A percentile compares a stretch with the other conserved stretches of the same genome.
Evolutionary conservation across 2,329 filamentous ascomycete genomes (phyloP).

Genomic region (Epichloe bromicola): DNA sequence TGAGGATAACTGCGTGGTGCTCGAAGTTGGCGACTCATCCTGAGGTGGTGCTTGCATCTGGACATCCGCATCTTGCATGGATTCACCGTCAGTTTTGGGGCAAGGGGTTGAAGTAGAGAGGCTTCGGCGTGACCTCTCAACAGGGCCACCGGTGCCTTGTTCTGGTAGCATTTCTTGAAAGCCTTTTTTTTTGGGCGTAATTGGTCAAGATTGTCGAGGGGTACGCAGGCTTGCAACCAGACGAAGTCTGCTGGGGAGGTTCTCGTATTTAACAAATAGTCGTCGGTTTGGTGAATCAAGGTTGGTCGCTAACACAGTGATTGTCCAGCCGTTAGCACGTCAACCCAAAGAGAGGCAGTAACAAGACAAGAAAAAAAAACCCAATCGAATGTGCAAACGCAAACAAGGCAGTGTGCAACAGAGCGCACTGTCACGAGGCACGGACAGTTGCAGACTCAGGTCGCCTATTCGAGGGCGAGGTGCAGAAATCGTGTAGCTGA

Average conservation of each 20-base stretch:
- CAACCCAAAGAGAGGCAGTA: background rate
- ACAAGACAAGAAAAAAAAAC: background rate
- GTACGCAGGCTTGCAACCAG: background rate
- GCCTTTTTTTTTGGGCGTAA: background rate
- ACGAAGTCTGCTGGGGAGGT: background rate
- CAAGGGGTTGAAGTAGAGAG: slow-evolving; percentile 27
- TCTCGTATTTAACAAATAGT: background rate
- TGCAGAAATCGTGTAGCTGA: slow-evolving; percentile 5
- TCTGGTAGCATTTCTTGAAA: slow-evolving; percentile 26
- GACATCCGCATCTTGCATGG: slow-evolving; percentile 29
- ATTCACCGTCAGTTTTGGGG: slow-evolving; percentile 30
- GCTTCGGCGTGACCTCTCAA: slow-evolving; percentile 22
- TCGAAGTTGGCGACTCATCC: slow-evolving; percentile 20
- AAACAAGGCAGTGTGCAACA: slow-evolving; percentile 6
- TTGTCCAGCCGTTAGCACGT: background rate
- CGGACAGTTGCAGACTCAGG: slow-evolving; percentile 15
- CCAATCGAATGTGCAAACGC: slow-evolving; percentile 1
- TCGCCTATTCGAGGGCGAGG: slow-evolving; percentile 8
- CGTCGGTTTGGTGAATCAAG: background rate
- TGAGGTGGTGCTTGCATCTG: slow-evolving; percentile 21
- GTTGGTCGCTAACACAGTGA: background rate
- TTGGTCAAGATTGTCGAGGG: background rate
- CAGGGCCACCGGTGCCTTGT: slow-evolving; percentile 31
- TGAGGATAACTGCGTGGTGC: slow-evolving; percentile 20
- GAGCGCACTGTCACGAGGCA: slow-evolving; percentile 11